Percentiles rank a stretch among this genome's conserved stretches.
Conservation (phyloP, 208 protist species). For the Spongospora subterranea region DNA sequence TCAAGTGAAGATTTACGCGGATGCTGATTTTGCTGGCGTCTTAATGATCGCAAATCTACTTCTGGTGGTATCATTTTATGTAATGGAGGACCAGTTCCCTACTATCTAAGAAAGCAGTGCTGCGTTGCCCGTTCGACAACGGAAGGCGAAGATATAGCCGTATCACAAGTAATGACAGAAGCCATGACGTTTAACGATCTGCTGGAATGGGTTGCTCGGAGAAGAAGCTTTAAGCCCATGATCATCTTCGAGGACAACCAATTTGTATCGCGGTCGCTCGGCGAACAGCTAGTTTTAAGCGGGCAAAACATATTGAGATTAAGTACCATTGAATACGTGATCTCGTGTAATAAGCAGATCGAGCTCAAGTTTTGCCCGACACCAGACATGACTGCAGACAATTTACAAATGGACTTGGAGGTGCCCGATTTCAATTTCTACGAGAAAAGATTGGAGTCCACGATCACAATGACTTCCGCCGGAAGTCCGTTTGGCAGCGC, state of each 20-base stretch:
- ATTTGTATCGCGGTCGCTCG: neutral
- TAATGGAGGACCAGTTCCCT: neutral
- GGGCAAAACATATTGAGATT: neutral
- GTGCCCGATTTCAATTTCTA: neutral
- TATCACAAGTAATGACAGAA: neutral
- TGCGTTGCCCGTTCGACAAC: neutral
- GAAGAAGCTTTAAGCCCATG: neutral
- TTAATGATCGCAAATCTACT: neutral
- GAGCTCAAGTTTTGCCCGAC: neutral
- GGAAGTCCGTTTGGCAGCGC: too few species aligned
- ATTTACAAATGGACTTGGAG: neutral
- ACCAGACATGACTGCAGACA: neutral
- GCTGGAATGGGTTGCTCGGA: neutral
- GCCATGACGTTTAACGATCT: neutral
- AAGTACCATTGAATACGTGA: neutral
- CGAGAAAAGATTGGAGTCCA: neutral
- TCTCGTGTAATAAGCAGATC: neutral
- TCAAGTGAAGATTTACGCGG: neutral
- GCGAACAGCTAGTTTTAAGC: neutral
- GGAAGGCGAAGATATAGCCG: neutral
- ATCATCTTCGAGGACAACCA: neutral
- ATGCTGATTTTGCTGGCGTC: neutral
- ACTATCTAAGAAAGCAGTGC: neutral
- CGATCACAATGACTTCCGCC: neutral
- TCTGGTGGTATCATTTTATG: neutral